phyloP scores from a whole-genome alignment of 805 yeast genomes.

The Lipomyces orientalis region DNA sequence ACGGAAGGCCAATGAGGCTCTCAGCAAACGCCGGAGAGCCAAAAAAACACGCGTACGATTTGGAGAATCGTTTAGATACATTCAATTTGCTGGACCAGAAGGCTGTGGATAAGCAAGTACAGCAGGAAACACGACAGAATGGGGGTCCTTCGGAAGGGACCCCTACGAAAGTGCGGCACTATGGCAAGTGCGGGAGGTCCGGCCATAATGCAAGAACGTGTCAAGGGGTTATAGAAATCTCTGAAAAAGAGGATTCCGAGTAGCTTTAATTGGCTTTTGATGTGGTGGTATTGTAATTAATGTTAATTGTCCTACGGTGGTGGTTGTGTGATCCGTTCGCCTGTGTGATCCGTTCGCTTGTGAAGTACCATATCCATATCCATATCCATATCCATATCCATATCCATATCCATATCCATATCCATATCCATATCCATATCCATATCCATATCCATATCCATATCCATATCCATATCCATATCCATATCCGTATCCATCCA shows the following conservation, averaged over 20 bases:
- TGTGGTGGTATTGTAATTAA: not conserved
- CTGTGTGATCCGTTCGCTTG: too few relatives aligned
- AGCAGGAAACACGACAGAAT: not conserved
- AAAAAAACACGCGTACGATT: not conserved
- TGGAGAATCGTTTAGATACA: not conserved
- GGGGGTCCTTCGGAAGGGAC: not conserved
- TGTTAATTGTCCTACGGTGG: not conserved
- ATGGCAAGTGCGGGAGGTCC: not conserved
- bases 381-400: too few relatives aligned
- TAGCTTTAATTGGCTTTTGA: not conserved
- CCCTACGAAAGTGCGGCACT: not conserved
- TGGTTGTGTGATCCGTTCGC: too few relatives aligned
- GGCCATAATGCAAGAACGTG: not conserved
- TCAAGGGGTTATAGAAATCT: not conserved
- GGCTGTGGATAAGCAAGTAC: not conserved
- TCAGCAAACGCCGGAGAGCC: constrained; percentile 1
- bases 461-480: too few relatives aligned
- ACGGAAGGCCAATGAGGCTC: not conserved
- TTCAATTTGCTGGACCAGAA: not conserved
- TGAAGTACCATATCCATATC: too few relatives aligned
- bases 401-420: too few relatives aligned
- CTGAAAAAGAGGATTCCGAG: not conserved
- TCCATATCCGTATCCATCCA: too few relatives aligned
- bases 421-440: too few relatives aligned
- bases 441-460: too few relatives aligned